Conservation (phyloP, 805 yeast species). For the Wickerhamomyces canadensis region DNA sequence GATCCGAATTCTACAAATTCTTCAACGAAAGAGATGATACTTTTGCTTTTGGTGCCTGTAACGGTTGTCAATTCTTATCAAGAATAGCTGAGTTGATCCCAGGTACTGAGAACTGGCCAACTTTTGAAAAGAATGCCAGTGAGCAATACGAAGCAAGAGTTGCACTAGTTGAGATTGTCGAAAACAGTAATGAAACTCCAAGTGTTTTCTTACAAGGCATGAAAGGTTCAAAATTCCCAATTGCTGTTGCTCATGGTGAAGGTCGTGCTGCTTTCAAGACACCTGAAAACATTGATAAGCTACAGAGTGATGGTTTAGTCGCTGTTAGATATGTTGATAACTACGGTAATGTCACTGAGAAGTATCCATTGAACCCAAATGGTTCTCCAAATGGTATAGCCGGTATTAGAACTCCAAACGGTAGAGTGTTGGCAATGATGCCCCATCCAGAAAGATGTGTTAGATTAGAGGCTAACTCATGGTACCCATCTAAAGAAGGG, state of each 20-base stretch:
- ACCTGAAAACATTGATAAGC: constrained; percentile 38
- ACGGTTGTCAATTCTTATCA: constrained; percentile 95
- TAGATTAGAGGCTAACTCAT: constrained; percentile 84
- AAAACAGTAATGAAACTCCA: constrained; percentile 39
- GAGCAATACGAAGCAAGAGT: constrained; percentile 98
- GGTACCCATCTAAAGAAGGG: constrained; percentile 65
- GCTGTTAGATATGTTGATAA: constrained; percentile 85
- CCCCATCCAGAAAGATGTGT: constrained; percentile 98
- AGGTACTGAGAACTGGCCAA: constrained; percentile 94
- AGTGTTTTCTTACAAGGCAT: constrained; percentile 79
- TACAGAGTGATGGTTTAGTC: constrained; percentile 48
- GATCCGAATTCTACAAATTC: constrained; percentile 70
- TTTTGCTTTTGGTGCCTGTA: constrained; percentile 97
- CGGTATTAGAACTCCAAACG: constrained; percentile 85
- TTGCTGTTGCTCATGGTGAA: constrained; percentile 98
- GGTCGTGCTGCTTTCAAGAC: constrained; percentile 76
- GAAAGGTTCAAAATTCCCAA: constrained; percentile 92
- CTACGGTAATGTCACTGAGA: constrained; percentile 77
- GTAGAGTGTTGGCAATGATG: constrained; percentile 97
- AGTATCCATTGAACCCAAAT: constrained; percentile 92
- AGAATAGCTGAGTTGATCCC: constrained; percentile 84
- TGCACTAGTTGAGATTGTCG: constrained; percentile 75
- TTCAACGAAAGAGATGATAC: constrained; percentile 87
- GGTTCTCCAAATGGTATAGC: constrained; percentile 93
- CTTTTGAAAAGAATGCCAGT: constrained; percentile 82